Evolutionary conservation across 2,329 filamentous ascomycete species (phyloP).

Genomic region (Fusarium sp.): DNA sequence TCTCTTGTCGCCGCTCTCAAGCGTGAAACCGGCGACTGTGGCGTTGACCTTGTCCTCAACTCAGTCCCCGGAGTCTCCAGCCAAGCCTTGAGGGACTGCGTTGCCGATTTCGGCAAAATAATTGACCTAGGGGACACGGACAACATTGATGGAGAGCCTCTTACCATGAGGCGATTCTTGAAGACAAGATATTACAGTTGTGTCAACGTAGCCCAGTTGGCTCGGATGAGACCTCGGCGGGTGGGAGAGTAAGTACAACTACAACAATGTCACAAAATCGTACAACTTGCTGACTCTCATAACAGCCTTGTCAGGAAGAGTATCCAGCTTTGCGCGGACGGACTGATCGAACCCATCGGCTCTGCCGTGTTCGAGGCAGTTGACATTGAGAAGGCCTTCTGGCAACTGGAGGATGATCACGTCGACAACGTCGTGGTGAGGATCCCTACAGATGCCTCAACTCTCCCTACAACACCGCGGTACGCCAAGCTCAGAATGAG

Average conservation of each 20-base stretch:
- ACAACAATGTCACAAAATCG: no score
- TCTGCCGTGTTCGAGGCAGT: background rate
- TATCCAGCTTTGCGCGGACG: background rate
- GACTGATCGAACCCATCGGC: background rate
- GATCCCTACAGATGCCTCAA: background rate
- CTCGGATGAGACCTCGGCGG: background rate
- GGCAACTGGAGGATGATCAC: background rate
- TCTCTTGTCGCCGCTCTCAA: background rate
- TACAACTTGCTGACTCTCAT: background rate
- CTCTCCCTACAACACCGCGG: background rate
- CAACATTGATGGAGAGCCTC: no score
- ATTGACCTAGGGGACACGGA: background rate
- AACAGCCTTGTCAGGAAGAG: background rate
- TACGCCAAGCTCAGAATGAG: background rate
- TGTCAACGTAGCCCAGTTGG: background rate
- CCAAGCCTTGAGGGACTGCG: slow-evolving; percentile 4
- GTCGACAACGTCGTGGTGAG: background rate
- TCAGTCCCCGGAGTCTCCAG: background rate
- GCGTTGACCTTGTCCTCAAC: slow-evolving; percentile 1
- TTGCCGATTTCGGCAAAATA: slow-evolving; percentile 15
- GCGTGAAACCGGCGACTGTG: slow-evolving; percentile 1
- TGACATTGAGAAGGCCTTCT: background rate
- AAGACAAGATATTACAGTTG: background rate
- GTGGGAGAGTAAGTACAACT: background rate
- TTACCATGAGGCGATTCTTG: background rate